Evolutionary conservation across 2,329 filamentous ascomycete genomes (phyloP), one percentile per base, ranked within the genome.

Genomic region (Pochonia chlamydosporia): DNA sequence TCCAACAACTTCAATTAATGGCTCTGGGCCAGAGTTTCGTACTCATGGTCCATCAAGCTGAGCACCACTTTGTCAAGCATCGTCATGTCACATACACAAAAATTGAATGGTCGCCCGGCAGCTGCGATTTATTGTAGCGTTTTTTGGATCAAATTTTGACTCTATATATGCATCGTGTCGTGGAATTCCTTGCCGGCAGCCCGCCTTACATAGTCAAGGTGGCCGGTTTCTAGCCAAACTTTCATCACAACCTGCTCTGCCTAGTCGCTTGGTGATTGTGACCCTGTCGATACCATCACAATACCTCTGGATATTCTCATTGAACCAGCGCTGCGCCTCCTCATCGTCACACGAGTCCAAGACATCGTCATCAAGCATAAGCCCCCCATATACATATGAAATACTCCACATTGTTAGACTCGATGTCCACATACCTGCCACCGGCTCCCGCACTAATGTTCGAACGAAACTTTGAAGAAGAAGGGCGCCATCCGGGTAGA

Each of bases 391-490:
- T 25, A 42, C 24, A 13, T 40, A 48, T 21, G 41, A 40, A 28
- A 48, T 48, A 5, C 23, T 26, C 46, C 41, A 48, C 35, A 44
- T 33, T 3, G 10, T 16, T 25, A 48, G 31, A 14, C 8, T 25
- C 13, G 35, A 48, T 31, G 40, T 40, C 46, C 46, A 48, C 40
- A 35, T 40, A 11, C 46, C 46, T 25, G 11, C 4, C 9, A 48
- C 25, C 3, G 33, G 41, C 21, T 48, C 46, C 21, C 46, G 30
- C 18, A 48, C 25, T 14, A 40, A 14, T 11, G 46, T 48, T 40
- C 33, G 41, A 40, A 48, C 46, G 26, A 48, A 43, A 26, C 46
- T 48, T 44, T 25, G 25, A 23, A 48, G 40, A 18, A 48, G 46
- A 40, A 44, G n/a, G 35, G 41, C 25, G 13, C 31, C 16, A 33